phyloP scores from a whole-genome alignment of 2,329 filamentous ascomycete genomes.

The Massarina eburnea region DNA sequence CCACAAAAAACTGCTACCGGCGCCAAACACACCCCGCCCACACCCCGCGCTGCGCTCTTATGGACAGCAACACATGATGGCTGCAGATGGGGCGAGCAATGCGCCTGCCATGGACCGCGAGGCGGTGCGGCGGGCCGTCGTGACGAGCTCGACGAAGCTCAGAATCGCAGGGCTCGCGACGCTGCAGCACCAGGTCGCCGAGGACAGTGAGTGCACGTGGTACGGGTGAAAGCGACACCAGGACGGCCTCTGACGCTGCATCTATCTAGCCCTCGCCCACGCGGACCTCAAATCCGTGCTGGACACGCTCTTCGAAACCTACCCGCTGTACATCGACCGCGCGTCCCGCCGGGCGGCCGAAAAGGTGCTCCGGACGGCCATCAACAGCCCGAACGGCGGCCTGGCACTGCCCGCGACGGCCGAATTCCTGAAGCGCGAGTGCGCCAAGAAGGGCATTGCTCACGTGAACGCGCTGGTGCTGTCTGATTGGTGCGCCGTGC shows the following conservation, averaged over 20 bases:
- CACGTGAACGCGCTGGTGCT: conserved; percentile 82
- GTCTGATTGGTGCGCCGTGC: conserved; percentile 82
- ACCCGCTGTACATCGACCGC: conserved; percentile 84
- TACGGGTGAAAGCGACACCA: not conserved
- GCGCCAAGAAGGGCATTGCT: conserved; percentile 75
- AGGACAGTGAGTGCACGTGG: conserved; percentile 43
- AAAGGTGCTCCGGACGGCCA: conserved; percentile 70
- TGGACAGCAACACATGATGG: conserved; percentile 37
- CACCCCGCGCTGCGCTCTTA: conserved; percentile 30
- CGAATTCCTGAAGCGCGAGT: conserved; percentile 68
- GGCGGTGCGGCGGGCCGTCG: conserved; percentile 44
- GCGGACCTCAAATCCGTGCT: conserved; percentile 59
- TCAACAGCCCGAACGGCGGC: conserved; percentile 61
- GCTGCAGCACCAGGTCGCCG: conserved; percentile 47
- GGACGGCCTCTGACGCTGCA: not conserved
- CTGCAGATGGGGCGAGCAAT: conserved; percentile 39
- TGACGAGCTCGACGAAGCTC: conserved; percentile 53
- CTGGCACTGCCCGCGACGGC: conserved; percentile 65
- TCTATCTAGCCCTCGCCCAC: conserved; percentile 45
- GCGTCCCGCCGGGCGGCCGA: conserved; percentile 81
- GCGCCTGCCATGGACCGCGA: conserved; percentile 32
- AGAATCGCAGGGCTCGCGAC: conserved; percentile 48
- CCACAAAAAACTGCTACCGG: not conserved
- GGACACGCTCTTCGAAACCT: conserved; percentile 79
- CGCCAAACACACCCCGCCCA: conserved; percentile 22